These are phyloP conservation scores for Leonotis leonurus DNA, from an alignment of 257 asterid species.

Conservation along the genomic window DNA sequence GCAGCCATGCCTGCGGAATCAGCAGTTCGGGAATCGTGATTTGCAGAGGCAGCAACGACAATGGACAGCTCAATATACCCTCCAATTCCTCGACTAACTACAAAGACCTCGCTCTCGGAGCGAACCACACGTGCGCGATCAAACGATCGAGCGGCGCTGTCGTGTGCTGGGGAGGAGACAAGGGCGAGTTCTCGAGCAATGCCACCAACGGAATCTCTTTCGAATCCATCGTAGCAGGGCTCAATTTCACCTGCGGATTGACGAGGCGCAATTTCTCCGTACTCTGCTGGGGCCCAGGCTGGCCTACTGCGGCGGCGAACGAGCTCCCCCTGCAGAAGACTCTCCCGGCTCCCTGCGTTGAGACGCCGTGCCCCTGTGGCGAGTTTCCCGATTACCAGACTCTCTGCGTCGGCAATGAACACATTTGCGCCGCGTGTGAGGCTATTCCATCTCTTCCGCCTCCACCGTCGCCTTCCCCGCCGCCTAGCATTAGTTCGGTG, in stretches of 20 bases:
- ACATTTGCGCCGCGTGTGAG: conserved; percentile 75
- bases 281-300: conserved; percentile 87
- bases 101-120: conserved; percentile 55
- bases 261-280: conserved; percentile 59
- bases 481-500: not conserved
- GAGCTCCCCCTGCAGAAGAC: conserved; percentile 44
- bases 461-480: too few relatives aligned
- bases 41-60: conserved; percentile 55
- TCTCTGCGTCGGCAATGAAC: conserved; percentile 66
- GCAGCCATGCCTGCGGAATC: conserved; percentile 68
- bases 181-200: conserved; percentile 30
- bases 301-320: conserved; percentile 32
- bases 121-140: conserved; percentile 65
- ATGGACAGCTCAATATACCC: conserved; percentile 55
- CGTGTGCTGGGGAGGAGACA: conserved; percentile 81
- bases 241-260: conserved; percentile 74
- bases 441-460: conserved; percentile 11
- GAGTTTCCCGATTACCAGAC: conserved; percentile 54
- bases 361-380: conserved; percentile 48
- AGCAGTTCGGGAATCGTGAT: conserved; percentile 37
- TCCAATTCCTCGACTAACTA: conserved; percentile 33
- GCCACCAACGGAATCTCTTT: conserved; percentile 31
- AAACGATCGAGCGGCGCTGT: conserved; percentile 49
- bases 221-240: conserved; percentile 69
- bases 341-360: conserved; percentile 74